Conservation (phyloP, 257 asterid genomes). For the Gynochthodes officinalis region DNA sequence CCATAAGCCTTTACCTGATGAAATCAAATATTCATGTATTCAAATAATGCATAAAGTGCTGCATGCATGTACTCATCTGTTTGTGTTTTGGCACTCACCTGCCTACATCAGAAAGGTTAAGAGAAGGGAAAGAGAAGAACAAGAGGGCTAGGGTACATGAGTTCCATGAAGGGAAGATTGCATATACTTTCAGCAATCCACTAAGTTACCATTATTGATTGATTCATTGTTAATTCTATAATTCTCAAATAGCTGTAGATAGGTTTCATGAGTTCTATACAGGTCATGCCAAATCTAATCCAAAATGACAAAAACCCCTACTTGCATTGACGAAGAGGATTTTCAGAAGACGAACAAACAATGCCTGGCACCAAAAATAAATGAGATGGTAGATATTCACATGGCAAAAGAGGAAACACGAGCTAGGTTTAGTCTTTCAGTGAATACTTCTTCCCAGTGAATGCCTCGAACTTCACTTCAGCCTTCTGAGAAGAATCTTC, state of each 20-base stretch:
- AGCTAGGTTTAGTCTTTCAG: conserved; percentile 19
- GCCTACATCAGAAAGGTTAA: background rate
- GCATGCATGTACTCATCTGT: too few relatives aligned
- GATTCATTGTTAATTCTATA: background rate
- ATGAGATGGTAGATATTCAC: background rate
- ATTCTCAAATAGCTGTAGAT: background rate
- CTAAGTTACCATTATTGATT: background rate
- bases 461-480: conserved; percentile 31
- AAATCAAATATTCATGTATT: too few relatives aligned
- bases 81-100: too few relatives aligned
- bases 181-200: background rate
- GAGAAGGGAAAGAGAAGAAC: background rate
- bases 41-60: too few relatives aligned
- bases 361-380: background rate
- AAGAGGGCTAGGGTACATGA: background rate
- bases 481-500: conserved; percentile 20
- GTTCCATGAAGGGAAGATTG: background rate
- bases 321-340: background rate
- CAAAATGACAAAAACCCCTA: background rate
- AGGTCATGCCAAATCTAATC: background rate
- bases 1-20: too few relatives aligned
- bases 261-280: background rate
- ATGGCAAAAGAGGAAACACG: background rate
- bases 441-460: conserved; percentile 37
- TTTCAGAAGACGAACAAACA: background rate